Evolutionary conservation across 2,329 filamentous ascomycete genomes (phyloP).

Genomic region (Hymenoscyphus repandus): DNA sequence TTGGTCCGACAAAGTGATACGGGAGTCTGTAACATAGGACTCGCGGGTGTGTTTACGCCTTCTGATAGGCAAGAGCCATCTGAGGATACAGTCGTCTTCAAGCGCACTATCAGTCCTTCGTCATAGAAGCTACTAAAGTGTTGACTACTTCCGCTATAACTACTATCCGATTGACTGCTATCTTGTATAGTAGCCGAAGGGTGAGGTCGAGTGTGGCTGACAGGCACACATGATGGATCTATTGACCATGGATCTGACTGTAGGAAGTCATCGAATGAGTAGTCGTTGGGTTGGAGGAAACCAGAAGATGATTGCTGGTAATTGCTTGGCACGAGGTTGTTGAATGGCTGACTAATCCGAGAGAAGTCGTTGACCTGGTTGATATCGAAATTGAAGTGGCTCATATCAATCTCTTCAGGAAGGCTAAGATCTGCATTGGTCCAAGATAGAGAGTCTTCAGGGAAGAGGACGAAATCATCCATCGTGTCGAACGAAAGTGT

Average conservation of each 20-base stretch:
- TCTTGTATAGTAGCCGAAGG: not conserved
- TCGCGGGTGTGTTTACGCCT: not conserved
- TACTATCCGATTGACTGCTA: not conserved
- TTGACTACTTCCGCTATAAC: no score
- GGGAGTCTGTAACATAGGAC: not conserved
- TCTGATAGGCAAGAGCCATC: not conserved
- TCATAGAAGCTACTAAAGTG: not conserved
- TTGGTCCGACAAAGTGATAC: not conserved
- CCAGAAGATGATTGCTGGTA: not conserved
- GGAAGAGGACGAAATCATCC: slow-evolving; percentile 29
- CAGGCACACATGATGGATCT: not conserved
- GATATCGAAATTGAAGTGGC: slow-evolving; percentile 25
- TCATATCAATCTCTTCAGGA: slow-evolving; percentile 16
- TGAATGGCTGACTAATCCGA: not conserved
- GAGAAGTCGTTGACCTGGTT: slow-evolving; percentile 4
- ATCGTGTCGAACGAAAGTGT: slow-evolving; percentile 21
- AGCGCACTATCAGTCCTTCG: not conserved
- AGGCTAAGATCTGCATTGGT: slow-evolving; percentile 19
- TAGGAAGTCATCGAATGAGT: not conserved
- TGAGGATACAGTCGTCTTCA: not conserved
- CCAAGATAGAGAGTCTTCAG: slow-evolving; percentile 22
- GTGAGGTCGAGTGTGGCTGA: not conserved
- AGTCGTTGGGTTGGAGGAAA: not conserved
- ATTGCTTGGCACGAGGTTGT: not conserved
- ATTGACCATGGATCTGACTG: not conserved